Conservation (phyloP, 2,329 filamentous ascomycete species). For the Neofusicoccum umdonicola region DNA sequence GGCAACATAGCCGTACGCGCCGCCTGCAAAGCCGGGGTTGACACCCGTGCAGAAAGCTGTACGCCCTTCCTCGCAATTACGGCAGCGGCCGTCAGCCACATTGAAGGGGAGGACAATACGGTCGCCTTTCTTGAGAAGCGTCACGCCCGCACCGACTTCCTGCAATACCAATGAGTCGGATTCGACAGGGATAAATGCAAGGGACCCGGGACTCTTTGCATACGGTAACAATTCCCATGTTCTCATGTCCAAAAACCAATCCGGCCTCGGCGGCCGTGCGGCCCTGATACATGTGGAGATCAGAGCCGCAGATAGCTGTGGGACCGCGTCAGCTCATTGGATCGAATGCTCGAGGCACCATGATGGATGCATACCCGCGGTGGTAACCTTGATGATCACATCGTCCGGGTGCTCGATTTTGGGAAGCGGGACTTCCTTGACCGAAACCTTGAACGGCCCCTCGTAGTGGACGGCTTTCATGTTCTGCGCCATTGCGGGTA, state of each 20-base stretch:
- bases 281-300: conserved; percentile 62
- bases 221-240: conserved; percentile 55
- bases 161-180: conserved; percentile 20
- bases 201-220: not conserved
- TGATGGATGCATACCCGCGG: conserved; percentile 43
- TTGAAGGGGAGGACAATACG: conserved; percentile 66
- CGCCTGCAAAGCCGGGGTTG: conserved; percentile 60
- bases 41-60: conserved; percentile 66
- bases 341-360: not conserved
- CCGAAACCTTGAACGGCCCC: conserved; percentile 60
- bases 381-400: conserved; percentile 64
- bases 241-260: conserved; percentile 62
- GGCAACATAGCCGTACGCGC: conserved; percentile 61
- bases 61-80: conserved; percentile 62
- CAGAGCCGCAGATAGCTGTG: conserved; percentile 54
- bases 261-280: conserved; percentile 61
- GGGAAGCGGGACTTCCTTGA: conserved; percentile 59
- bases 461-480: conserved; percentile 66
- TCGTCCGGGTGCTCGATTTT: conserved; percentile 64
- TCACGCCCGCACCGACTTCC: conserved; percentile 58
- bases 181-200: too few relatives aligned
- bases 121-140: conserved; percentile 61
- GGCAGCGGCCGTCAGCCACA: conserved; percentile 61
- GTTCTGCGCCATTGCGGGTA: conserved; percentile 26
- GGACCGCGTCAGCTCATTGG: not conserved